Evolutionary conservation across 2,329 filamentous ascomycete genomes (phyloP).

Genomic region (Conoideocrella luteorostrata): DNA sequence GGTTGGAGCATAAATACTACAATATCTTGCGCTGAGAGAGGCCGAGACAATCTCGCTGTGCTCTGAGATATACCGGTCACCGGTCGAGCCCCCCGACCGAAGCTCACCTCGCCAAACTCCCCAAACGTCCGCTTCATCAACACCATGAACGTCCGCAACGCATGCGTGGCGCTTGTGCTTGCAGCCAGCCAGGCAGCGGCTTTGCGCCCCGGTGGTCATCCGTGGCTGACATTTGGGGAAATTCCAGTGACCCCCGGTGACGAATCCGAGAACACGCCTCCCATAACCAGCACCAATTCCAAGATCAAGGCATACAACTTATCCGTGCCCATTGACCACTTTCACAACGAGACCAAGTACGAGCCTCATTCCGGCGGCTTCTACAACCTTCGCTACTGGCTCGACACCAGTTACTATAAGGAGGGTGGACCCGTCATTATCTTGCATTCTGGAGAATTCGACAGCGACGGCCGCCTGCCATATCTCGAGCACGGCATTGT

Average conservation of each 20-base stretch:
- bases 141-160: neutral
- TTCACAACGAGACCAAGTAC: constrained; percentile 72
- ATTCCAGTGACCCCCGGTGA: neutral
- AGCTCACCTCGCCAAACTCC: no score
- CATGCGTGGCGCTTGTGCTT: neutral
- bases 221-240: neutral
- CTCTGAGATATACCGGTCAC: no score
- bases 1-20: no score
- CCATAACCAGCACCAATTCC: neutral
- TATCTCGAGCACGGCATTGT: constrained; percentile 76
- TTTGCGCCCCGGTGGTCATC: neutral
- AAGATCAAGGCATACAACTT: constrained; percentile 22
- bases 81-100: no score
- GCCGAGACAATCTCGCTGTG: no score
- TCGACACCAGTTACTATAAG: constrained; percentile 70
- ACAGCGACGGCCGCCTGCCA: constrained; percentile 54
- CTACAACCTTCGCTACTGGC: constrained; percentile 76
- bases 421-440: constrained; percentile 76
- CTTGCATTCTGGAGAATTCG: constrained; percentile 65
- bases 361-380: constrained; percentile 65
- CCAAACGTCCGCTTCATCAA: no score
- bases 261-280: no score
- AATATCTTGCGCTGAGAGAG: no score
- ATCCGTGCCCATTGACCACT: constrained; percentile 65
- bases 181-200: neutral